These are phyloP conservation scores for Puccinia polysora DNA, from an alignment of 1,284 basidiomycete genomes.

Conservation along the genomic window DNA sequence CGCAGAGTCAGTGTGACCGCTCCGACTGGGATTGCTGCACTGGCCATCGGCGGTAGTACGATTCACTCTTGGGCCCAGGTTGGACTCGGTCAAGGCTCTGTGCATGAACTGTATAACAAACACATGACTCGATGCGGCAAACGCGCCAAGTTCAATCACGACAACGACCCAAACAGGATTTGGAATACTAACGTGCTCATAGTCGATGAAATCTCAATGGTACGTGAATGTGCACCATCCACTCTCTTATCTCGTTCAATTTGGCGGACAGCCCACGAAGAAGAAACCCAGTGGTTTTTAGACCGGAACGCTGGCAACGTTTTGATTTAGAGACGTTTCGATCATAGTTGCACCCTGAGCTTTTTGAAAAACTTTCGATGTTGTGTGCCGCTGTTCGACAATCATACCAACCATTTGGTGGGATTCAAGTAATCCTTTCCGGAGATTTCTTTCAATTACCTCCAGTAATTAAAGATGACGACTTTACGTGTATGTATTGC, in stretches of 20 bases:
- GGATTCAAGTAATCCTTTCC: slow-evolving; percentile 39
- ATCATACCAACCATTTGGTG: slow-evolving; percentile 18
- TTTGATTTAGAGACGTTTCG: neutral
- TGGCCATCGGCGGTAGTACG: slow-evolving; percentile 33
- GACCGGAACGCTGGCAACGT: neutral
- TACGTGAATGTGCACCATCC: too few relatives aligned
- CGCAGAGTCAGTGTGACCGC: slow-evolving; percentile 28
- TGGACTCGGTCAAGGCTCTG: slow-evolving; percentile 34
- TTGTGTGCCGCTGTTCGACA: slow-evolving; percentile 30
- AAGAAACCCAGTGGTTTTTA: neutral
- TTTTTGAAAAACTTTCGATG: slow-evolving; percentile 39
- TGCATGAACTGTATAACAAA: slow-evolving; percentile 26
- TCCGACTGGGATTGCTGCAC: slow-evolving; percentile 32
- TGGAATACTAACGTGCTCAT: slow-evolving; percentile 41
- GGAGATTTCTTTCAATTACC: slow-evolving; percentile 42
- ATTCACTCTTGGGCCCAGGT: slow-evolving; percentile 38
- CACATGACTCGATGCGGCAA: neutral
- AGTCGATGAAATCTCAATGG: slow-evolving; percentile 41
- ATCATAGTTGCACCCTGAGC: slow-evolving; percentile 29
- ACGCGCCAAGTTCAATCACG: neutral
- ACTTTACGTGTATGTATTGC: slow-evolving; percentile 37
- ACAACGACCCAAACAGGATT: neutral
- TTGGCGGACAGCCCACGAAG: neutral
- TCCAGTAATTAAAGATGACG: slow-evolving; percentile 28
- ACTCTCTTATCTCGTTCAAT: too few relatives aligned